Conservation (phyloP, 768 basidiomycete species). For the Tephrocybe sp. region DNA sequence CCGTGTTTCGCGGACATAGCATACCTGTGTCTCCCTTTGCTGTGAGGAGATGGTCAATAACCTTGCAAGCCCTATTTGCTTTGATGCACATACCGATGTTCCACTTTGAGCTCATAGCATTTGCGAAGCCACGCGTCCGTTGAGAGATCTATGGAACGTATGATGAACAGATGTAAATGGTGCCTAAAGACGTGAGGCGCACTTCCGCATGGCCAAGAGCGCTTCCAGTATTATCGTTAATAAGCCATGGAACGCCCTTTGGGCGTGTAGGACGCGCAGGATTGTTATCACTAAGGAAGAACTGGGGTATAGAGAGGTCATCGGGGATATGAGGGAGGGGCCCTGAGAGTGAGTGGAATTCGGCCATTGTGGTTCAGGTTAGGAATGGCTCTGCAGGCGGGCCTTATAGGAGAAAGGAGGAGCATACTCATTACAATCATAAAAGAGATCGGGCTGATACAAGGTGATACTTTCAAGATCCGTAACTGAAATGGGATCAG, state of each 20-base stretch:
- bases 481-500: conserved; percentile 1
- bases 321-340: conserved; percentile 53
- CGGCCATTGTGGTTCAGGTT: conserved; percentile 25
- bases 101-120: conserved; percentile 48
- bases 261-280: conserved; percentile 44
- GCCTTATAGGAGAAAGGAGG: not conserved
- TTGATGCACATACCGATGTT: conserved; percentile 38
- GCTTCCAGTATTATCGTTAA: conserved; percentile 55
- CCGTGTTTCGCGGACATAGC: conserved; percentile 1
- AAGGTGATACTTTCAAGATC: not conserved
- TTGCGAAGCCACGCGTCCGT: conserved; percentile 54
- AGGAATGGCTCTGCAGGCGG: not conserved
- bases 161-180: not conserved
- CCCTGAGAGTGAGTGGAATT: conserved; percentile 30
- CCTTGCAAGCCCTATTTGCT: not conserved
- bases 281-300: conserved; percentile 51
- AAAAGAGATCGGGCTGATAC: not conserved
- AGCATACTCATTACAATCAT: not conserved
- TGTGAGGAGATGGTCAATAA: conserved; percentile 22
- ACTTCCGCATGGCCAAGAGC: conserved; percentile 49
- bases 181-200: conserved; percentile 9
- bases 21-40: conserved; percentile 54
- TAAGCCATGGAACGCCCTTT: conserved; percentile 50
- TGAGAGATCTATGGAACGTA: conserved; percentile 29
- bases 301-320: conserved; percentile 64